Base-by-base conservation (phyloP, 1,139 yeast species). In the Scheffersomyces segobiensis region DNA sequence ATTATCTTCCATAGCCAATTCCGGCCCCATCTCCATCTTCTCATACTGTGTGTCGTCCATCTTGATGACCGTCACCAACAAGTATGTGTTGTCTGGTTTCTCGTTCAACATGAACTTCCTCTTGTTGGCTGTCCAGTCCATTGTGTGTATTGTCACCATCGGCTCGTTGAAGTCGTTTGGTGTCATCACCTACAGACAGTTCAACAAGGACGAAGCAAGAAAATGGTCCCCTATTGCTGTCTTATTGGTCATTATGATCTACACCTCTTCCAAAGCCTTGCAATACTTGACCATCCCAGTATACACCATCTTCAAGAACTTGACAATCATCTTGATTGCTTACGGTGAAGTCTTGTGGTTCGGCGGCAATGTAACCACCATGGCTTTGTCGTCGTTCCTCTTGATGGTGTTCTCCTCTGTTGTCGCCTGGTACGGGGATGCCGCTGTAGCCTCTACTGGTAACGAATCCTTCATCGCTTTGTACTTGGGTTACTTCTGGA, bases 281-380 rank as follows among this genome's bases (percentile, higher is more conserved):
- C 96, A 92, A 77, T 92, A 78, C 78, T 86, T 95, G 72, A 83
- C 95, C 56, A 95, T 95, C 62, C 99, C 99, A 56, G 97, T 95
- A 59, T 95, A 93, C 82, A 96, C 99, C 65, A 95, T 95, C 69
- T 95, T 96, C 87, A 95, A 96, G 83, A 95, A 95, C 79, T 87
- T 96, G 77, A 95, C 99, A 62, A 95, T 95, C 71, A 95, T 95
- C 67, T 82, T 95, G 73, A 95, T 95, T 75, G 99, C 99, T 53
- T 95, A 95, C 73, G 98, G 98, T 79, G 99, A 95, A 79, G 98
- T 93, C 52, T 70, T 96, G 64, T 95, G 98, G 96, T 95, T 95
- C 70, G 97, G 98, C 61, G 98, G 98, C 64, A 80, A 83, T 61
- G 98, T 95, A 68, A 88, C 97, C 57, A 77, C 95, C 53, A 88